These are phyloP conservation scores for Neltuma alba DNA, from an alignment of 306 rosid genomes.

Conservation along the genomic window DNA sequence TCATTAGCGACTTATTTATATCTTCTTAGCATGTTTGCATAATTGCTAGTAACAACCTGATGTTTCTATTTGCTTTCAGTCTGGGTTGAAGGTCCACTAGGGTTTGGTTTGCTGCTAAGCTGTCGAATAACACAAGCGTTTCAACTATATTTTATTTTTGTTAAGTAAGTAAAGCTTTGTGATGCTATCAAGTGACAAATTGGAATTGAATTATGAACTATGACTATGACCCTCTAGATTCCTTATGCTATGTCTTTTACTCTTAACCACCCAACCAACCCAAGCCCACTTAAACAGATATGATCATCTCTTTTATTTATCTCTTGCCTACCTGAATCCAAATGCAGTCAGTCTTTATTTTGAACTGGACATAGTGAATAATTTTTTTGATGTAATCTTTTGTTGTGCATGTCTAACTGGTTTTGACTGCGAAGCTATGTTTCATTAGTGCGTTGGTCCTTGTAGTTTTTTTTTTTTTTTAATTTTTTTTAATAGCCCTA, in stretches of 20 bases:
- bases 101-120: slow-evolving; percentile 88
- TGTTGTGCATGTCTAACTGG: slow-evolving; percentile 21
- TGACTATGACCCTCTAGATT: slow-evolving; percentile 20
- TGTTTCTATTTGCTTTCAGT: slow-evolving; percentile 60
- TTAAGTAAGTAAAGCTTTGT: slow-evolving; percentile 62
- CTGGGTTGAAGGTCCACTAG: slow-evolving; percentile 94
- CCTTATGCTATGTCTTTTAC: not conserved
- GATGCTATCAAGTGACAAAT: slow-evolving; percentile 28
- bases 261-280: not conserved
- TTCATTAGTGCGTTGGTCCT: slow-evolving; percentile 20
- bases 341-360: slow-evolving; percentile 3
- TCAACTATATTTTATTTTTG: slow-evolving; percentile 81
- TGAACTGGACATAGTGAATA: not conserved
- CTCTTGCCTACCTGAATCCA: not conserved
- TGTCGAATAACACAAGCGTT: slow-evolving; percentile 84
- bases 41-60: slow-evolving; percentile 21
- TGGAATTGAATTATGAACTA: slow-evolving; percentile 24
- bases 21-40: not conserved
- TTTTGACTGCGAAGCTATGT: slow-evolving; percentile 23
- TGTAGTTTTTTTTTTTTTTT: slow-evolving; percentile 4
- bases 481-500: not conserved
- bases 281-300: not conserved
- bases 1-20: slow-evolving; percentile 8
- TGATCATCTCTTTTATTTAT: not conserved
- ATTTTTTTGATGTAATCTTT: not conserved